These are phyloP conservation scores for Ceratocystis cubensis DNA, from an alignment of 2,329 filamentous ascomycete genomes.

Conservation along the genomic window DNA sequence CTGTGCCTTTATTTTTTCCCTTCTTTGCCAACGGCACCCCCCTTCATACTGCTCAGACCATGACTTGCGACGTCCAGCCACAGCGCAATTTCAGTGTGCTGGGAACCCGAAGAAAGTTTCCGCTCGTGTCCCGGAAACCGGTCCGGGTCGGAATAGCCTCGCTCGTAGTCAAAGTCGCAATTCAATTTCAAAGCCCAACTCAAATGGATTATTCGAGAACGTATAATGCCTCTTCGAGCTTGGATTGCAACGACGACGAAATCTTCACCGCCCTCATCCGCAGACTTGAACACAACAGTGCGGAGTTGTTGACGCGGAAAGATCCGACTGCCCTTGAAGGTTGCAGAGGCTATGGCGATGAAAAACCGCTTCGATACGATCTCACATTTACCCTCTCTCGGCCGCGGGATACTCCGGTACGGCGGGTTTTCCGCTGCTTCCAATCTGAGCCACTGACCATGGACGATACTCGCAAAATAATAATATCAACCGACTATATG, in stretches of 20 bases:
- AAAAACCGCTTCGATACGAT: conserved; percentile 38
- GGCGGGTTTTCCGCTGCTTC: conserved; percentile 38
- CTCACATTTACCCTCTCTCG: conserved; percentile 34
- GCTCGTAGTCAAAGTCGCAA: conserved; percentile 34
- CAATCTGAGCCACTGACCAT: conserved; percentile 36
- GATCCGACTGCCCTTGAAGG: conserved; percentile 37
- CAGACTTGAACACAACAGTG: conserved; percentile 39
- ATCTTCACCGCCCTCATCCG: conserved; percentile 38
- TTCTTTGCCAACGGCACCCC: conserved; percentile 29
- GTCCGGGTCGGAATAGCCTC: conserved; percentile 14
- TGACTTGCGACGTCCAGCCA: conserved; percentile 21
- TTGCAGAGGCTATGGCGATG: conserved; percentile 26
- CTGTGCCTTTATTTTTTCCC: conserved; percentile 29
- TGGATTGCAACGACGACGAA: conserved; percentile 33
- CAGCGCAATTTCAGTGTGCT: conserved; percentile 21
- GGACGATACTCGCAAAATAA: conserved; percentile 35
- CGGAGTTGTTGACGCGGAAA: conserved; percentile 42
- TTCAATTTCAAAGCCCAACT: conserved; percentile 36
- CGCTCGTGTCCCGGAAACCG: conserved; percentile 25
- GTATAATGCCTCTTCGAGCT: conserved; percentile 36
- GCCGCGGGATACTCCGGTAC: conserved; percentile 29
- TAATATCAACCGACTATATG: conserved; percentile 38
- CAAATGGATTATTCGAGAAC: conserved; percentile 34
- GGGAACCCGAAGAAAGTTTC: conserved; percentile 27
- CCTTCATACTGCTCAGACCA: conserved; percentile 15